phyloP scores from a whole-genome alignment of 2,329 filamentous ascomycete genomes.

The Leptosphaerulina australis region DNA sequence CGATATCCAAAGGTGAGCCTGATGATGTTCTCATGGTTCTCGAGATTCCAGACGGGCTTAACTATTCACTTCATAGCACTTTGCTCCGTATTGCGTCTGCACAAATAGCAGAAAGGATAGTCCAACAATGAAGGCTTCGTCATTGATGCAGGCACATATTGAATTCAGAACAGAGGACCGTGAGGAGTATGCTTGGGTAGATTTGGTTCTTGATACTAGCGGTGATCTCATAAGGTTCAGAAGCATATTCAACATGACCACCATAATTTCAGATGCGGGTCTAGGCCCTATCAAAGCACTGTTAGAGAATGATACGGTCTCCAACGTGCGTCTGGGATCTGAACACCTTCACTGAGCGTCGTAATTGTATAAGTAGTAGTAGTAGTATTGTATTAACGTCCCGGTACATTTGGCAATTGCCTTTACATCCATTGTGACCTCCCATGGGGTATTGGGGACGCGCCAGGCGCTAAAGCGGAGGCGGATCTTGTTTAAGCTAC shows the following conservation, averaged over 20 bases:
- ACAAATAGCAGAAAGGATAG: constrained; percentile 13
- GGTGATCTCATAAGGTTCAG: constrained; percentile 23
- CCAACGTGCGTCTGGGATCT: no score
- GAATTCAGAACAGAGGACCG: neutral
- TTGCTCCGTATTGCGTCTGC: constrained; percentile 29
- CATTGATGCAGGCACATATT: constrained; percentile 23
- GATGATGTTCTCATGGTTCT: constrained; percentile 23
- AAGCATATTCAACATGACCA: constrained; percentile 25
- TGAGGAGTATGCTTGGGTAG: constrained; percentile 24
- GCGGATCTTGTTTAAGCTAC: no score
- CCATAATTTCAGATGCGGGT: constrained; percentile 19
- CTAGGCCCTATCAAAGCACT: constrained; percentile 21
- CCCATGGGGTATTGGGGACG: no score
- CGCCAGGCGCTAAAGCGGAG: no score
- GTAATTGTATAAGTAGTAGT: no score
- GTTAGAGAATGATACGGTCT: constrained; percentile 20
- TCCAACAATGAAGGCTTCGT: constrained; percentile 19
- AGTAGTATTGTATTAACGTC: no score
- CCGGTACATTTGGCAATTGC: no score
- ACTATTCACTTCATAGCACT: constrained; percentile 26
- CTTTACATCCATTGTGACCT: no score
- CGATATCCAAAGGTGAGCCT: constrained; percentile 17
- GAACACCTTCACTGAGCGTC: constrained; percentile 19
- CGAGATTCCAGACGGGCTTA: constrained; percentile 21
- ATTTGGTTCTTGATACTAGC: constrained; percentile 29